Conservation (phyloP, 192 early-diverging fungal species). For the Entophlyctis luteolus region DNA sequence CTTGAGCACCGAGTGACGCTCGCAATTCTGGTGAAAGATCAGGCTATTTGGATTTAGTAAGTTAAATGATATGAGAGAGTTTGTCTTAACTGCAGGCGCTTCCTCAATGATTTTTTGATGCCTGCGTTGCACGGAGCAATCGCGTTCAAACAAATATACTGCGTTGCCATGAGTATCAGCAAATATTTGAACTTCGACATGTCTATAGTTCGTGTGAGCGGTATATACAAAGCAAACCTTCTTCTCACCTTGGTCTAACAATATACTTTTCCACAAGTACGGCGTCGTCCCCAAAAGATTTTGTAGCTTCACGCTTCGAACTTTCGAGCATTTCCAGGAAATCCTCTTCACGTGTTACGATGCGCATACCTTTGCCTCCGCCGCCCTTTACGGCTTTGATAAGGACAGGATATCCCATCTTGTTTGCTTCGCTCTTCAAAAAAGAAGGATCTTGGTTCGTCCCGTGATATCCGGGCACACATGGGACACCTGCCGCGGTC, state of each 20-base stretch:
- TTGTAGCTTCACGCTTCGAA: slow-evolving; percentile 78
- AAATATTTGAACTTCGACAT: slow-evolving; percentile 96
- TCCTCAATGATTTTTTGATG: slow-evolving; percentile 97
- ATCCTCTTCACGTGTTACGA: slow-evolving; percentile 67
- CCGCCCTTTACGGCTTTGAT: slow-evolving; percentile 98
- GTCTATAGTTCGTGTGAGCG: no score
- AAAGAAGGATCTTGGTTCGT: slow-evolving; percentile 72
- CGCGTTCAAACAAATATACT: slow-evolving; percentile 91
- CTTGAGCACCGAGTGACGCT: slow-evolving; percentile 72
- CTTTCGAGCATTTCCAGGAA: slow-evolving; percentile 84
- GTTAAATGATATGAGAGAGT: not conserved
- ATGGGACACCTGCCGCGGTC: slow-evolving; percentile 80
- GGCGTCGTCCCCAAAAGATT: slow-evolving; percentile 85
- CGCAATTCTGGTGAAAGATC: slow-evolving; percentile 70
- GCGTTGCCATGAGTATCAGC: slow-evolving; percentile 83
- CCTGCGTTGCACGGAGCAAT: slow-evolving; percentile 90
- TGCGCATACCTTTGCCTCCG: slow-evolving; percentile 96
- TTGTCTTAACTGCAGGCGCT: slow-evolving; percentile 79
- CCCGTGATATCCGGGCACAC: slow-evolving; percentile 93
- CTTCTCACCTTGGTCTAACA: slow-evolving; percentile 59
- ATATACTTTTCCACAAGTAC: slow-evolving; percentile 93
- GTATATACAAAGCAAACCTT: no score
- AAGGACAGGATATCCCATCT: slow-evolving; percentile 92
- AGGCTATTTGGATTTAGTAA: slow-evolving; percentile 41
- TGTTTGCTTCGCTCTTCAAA: slow-evolving; percentile 66